These are phyloP conservation scores for Penicillium hesseltinei DNA, from an alignment of 2,329 filamentous ascomycete genomes.

Conservation along the genomic window DNA sequence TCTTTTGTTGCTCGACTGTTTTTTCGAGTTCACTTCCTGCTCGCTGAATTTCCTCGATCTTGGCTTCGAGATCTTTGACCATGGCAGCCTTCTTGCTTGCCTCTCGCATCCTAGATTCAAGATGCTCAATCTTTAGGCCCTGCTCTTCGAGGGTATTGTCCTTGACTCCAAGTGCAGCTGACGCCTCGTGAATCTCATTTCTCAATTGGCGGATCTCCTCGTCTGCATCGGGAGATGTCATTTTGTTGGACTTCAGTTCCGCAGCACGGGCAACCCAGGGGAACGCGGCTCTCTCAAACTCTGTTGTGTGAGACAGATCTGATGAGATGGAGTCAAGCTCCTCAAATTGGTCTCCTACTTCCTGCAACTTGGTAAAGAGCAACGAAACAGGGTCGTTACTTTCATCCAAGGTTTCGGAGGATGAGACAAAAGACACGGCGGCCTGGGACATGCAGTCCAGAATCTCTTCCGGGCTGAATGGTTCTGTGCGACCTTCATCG, in stretches of 20 bases:
- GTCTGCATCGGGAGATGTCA: slow-evolving; percentile 75
- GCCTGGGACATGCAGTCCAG: slow-evolving; percentile 55
- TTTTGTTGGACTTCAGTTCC: slow-evolving; percentile 79
- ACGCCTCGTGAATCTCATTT: slow-evolving; percentile 75
- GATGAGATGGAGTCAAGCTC: slow-evolving; percentile 69
- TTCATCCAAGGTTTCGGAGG: slow-evolving; percentile 28
- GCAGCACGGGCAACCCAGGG: slow-evolving; percentile 83
- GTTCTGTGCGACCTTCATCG: slow-evolving; percentile 69
- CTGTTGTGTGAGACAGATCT: slow-evolving; percentile 69
- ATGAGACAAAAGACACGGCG: slow-evolving; percentile 24
- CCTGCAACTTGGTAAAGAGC: slow-evolving; percentile 65
- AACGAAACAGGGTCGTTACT: slow-evolving; percentile 63
- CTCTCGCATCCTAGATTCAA: slow-evolving; percentile 83
- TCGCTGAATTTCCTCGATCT: slow-evolving; percentile 40
- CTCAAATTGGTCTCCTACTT: slow-evolving; percentile 61
- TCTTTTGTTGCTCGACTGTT: slow-evolving; percentile 36
- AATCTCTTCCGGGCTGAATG: slow-evolving; percentile 66
- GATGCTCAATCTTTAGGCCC: slow-evolving; percentile 87
- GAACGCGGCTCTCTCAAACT: slow-evolving; percentile 72
- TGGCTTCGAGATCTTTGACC: slow-evolving; percentile 45
- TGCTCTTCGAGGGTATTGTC: slow-evolving; percentile 83
- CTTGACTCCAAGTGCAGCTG: slow-evolving; percentile 67
- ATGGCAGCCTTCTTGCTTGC: slow-evolving; percentile 69
- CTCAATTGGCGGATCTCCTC: slow-evolving; percentile 78
- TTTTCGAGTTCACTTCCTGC: slow-evolving; percentile 35